Evolutionary conservation across 23 red algal species (phyloP).

Genomic region (Gracilaria vermiculophylla): DNA sequence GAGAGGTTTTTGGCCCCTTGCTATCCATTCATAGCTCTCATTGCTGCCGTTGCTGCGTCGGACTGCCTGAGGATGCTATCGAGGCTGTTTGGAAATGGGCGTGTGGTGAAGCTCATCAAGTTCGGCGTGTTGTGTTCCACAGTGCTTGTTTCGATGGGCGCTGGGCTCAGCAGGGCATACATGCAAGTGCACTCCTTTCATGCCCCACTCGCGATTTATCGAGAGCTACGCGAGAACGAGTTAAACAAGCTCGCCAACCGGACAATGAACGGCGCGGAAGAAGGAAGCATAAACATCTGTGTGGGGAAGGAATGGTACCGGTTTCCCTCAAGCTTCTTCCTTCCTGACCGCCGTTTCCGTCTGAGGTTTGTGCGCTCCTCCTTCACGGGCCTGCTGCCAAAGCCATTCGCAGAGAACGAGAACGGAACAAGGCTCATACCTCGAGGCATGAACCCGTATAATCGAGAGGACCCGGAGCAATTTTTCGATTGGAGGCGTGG

Average conservation of each 20-base stretch:
- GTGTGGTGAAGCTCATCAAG: neutral
- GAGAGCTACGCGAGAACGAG: constrained; percentile 6
- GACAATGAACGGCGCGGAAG: neutral
- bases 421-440: constrained; percentile 10
- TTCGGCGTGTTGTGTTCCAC: neutral
- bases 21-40: constrained; percentile 78
- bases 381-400: constrained; percentile 41
- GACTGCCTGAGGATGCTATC: neutral
- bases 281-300: constrained; percentile 79
- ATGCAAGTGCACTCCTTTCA: constrained; percentile 27
- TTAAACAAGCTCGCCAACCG: neutral
- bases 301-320: constrained; percentile 93
- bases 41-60: constrained; percentile 46
- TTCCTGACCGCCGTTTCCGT: constrained; percentile 54
- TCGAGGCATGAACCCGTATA: constrained; percentile 31
- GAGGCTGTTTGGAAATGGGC: neutral
- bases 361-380: constrained; percentile 69
- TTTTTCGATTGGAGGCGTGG: constrained; percentile 5
- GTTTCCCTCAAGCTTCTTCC: constrained; percentile 88
- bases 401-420: constrained; percentile 26
- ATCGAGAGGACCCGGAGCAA: constrained; percentile 26
- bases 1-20: constrained; percentile 92
- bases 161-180: neutral
- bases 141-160: neutral
- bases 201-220: constrained; percentile 18